These are phyloP conservation scores for Castanospermum australe DNA, from an alignment of 306 rosid genomes.

Conservation along the genomic window DNA sequence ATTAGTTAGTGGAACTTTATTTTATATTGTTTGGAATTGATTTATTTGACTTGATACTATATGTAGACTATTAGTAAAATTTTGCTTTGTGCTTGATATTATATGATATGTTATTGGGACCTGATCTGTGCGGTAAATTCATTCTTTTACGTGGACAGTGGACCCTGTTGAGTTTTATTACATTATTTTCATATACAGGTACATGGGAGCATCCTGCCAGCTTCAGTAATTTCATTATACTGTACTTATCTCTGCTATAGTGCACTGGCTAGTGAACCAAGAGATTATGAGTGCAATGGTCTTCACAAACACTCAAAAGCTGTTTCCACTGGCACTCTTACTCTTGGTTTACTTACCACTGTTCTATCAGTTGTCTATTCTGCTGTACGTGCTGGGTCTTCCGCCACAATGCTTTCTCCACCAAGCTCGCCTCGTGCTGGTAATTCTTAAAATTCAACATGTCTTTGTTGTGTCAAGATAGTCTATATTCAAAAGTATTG, in stretches of 20 bases:
- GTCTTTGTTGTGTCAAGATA: neutral
- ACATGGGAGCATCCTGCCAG: slow-evolving; percentile 86
- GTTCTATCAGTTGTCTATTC: slow-evolving; percentile 95
- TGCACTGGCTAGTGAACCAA: slow-evolving; percentile 93
- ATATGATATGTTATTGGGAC: too few species aligned
- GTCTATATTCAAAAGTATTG: neutral
- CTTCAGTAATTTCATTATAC: slow-evolving; percentile 84
- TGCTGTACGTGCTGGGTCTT: slow-evolving; percentile 98
- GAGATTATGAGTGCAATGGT: slow-evolving; percentile 94
- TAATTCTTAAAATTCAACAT: slow-evolving; percentile 28
- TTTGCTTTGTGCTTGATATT: too few species aligned
- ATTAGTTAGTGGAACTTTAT: too few species aligned
- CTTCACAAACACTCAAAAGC: slow-evolving; percentile 96
- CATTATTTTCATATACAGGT: slow-evolving; percentile 52
- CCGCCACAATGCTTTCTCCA: slow-evolving; percentile 75
- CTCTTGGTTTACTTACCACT: slow-evolving; percentile 78
- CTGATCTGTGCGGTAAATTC: neutral
- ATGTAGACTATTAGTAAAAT: too few species aligned
- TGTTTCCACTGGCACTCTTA: slow-evolving; percentile 91
- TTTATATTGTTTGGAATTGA: too few species aligned
- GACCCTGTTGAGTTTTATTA: neutral
- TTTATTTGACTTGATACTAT: too few species aligned
- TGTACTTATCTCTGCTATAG: slow-evolving; percentile 94
- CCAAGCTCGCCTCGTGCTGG: slow-evolving; percentile 94
- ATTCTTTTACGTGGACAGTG: neutral